phyloP scores from a whole-genome alignment of 108 stramenopile species.

The Mediolabrus comicus region DNA sequence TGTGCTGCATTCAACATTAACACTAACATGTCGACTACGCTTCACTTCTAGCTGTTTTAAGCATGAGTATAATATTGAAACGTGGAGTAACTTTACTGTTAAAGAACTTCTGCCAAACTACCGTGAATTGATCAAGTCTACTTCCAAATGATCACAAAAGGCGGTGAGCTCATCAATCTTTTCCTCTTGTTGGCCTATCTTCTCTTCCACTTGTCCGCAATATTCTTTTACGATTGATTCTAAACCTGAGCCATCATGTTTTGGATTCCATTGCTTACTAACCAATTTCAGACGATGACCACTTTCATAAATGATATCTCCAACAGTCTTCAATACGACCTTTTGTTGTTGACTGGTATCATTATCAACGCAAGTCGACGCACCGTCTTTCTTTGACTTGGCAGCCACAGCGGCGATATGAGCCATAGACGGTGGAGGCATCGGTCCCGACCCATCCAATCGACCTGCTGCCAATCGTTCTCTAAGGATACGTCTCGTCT shows the following conservation, averaged over 20 bases:
- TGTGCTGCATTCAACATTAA: no score
- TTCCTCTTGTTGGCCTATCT: slow-evolving; percentile 55
- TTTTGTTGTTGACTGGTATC: slow-evolving; percentile 35
- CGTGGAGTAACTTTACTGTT: neutral
- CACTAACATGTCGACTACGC: no score
- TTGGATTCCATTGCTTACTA: slow-evolving; percentile 52
- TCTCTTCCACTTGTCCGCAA: slow-evolving; percentile 70
- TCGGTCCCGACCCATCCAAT: neutral
- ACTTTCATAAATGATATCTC: slow-evolving; percentile 58
- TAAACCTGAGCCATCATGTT: slow-evolving; percentile 28
- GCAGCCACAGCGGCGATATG: neutral
- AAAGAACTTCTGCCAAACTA: neutral
- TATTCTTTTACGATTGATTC: slow-evolving; percentile 73
- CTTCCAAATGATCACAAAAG: slow-evolving; percentile 73
- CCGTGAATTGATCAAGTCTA: slow-evolving; percentile 15
- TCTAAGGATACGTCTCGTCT: slow-evolving; percentile 30
- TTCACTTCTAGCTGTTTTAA: no score
- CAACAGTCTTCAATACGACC: slow-evolving; percentile 43
- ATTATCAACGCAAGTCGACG: slow-evolving; percentile 10
- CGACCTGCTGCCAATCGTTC: slow-evolving; percentile 15
- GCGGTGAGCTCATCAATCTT: slow-evolving; percentile 68
- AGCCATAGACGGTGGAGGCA: slow-evolving; percentile 11
- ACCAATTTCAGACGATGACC: slow-evolving; percentile 59
- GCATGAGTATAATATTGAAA: no score
- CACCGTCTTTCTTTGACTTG: neutral